Conservation (phyloP, 2,329 filamentous ascomycete species). For the Coleophoma eucalyptorum region DNA sequence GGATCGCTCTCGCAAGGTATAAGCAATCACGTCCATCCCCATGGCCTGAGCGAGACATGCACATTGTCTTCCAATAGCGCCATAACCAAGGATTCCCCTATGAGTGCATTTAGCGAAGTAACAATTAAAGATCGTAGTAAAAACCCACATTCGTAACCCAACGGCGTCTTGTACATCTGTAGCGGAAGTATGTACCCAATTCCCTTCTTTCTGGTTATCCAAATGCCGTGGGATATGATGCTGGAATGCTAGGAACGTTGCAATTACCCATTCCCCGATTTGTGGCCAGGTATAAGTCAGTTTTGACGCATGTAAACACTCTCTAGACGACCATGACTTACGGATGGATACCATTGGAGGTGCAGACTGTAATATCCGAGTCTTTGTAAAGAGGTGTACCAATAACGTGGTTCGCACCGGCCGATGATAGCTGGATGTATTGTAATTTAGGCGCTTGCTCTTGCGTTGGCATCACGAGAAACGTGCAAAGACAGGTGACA, state of each 20-base stretch:
- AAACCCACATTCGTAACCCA: conserved; percentile 33
- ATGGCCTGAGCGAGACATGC: conserved; percentile 57
- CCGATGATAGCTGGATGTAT: conserved; percentile 39
- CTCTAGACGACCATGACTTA: conserved; percentile 19
- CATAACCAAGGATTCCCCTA: conserved; percentile 39
- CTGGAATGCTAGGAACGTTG: conserved; percentile 28
- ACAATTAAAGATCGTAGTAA: not conserved
- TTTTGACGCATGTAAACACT: not conserved
- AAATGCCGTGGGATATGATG: conserved; percentile 28
- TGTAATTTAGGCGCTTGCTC: conserved; percentile 31
- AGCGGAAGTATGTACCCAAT: conserved; percentile 24
- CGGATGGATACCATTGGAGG: conserved; percentile 38
- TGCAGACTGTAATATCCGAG: conserved; percentile 33
- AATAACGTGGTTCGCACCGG: conserved; percentile 40
- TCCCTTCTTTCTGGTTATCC: conserved; percentile 23
- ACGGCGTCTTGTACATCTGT: conserved; percentile 45
- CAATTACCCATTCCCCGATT: conserved; percentile 38
- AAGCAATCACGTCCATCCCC: conserved; percentile 71
- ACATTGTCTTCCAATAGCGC: conserved; percentile 48
- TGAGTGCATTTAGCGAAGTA: not conserved
- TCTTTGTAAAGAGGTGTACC: conserved; percentile 30
- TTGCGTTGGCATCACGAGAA: conserved; percentile 16
- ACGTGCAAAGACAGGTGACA: no score
- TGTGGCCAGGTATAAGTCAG: conserved; percentile 24
- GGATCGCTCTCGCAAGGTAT: conserved; percentile 65